Evolutionary conservation across 2,329 filamentous ascomycete species (phyloP).

Genomic region (Colletotrichum sp.): DNA sequence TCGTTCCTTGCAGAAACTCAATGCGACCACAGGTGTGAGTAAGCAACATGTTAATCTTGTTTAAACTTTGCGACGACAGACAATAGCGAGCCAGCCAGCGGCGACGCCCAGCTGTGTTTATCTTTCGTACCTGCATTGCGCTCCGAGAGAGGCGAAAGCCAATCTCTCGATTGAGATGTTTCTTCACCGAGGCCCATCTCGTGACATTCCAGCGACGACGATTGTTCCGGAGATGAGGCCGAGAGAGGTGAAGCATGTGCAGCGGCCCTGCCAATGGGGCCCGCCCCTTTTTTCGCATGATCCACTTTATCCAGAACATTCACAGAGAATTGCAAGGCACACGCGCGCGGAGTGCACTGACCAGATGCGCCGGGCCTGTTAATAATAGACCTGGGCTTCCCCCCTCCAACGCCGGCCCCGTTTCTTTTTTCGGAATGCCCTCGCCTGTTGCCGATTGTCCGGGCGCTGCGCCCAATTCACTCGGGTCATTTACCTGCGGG

Average conservation of each 20-base stretch:
- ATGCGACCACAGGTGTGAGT: background rate
- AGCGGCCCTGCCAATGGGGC: background rate
- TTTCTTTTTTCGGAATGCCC: background rate
- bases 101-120: background rate
- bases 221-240: background rate
- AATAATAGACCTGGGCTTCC: background rate
- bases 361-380: background rate
- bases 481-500: background rate
- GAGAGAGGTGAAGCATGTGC: background rate
- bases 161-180: background rate
- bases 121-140: background rate
- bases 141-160: background rate
- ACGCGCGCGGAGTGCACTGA: background rate
- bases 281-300: background rate
- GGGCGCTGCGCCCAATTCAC: background rate
- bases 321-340: background rate
- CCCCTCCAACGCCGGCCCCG: background rate
- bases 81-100: background rate
- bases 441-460: constrained; percentile 1
- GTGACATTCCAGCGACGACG: background rate
- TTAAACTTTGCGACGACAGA: background rate
- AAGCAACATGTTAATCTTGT: background rate
- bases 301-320: background rate
- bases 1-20: background rate
- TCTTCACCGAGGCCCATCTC: background rate